Conservation (phyloP, 768 basidiomycete species). For the Kwoniella pini region DNA sequence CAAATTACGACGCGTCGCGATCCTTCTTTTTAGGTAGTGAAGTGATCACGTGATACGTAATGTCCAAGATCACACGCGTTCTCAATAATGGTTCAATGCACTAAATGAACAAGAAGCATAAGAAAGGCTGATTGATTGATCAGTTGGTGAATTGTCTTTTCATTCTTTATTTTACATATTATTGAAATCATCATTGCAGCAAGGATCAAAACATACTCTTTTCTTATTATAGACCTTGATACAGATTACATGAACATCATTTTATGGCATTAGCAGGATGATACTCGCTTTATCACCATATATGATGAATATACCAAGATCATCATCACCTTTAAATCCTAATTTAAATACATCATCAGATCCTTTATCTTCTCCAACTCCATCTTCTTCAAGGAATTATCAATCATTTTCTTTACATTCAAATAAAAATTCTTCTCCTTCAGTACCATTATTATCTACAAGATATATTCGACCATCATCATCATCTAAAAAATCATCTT, state of each 20-base stretch:
- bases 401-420: constrained; percentile 12
- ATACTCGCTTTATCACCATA: not conserved
- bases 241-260: not conserved
- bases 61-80: not conserved
- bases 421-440: not conserved
- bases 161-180: too few species aligned
- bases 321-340: constrained; percentile 35
- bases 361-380: constrained; percentile 27
- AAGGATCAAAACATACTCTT: too few species aligned
- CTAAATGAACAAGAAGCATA: too few species aligned
- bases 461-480: not conserved
- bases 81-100: too few species aligned
- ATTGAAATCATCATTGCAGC: too few species aligned
- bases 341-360: constrained; percentile 17
- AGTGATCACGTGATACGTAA: constrained; percentile 9
- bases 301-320: constrained; percentile 11
- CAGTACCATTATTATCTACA: constrained; percentile 5
- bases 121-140: too few species aligned
- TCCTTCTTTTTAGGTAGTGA: not conserved
- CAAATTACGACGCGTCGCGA: constrained; percentile 21
- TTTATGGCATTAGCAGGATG: not conserved
- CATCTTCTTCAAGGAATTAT: constrained; percentile 12
- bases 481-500: constrained; percentile 1
- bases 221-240: too few species aligned
- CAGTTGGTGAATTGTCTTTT: too few species aligned